Evolutionary conservation across 139 green algal species (phyloP).

Genomic region (Tetraselmis striata): DNA sequence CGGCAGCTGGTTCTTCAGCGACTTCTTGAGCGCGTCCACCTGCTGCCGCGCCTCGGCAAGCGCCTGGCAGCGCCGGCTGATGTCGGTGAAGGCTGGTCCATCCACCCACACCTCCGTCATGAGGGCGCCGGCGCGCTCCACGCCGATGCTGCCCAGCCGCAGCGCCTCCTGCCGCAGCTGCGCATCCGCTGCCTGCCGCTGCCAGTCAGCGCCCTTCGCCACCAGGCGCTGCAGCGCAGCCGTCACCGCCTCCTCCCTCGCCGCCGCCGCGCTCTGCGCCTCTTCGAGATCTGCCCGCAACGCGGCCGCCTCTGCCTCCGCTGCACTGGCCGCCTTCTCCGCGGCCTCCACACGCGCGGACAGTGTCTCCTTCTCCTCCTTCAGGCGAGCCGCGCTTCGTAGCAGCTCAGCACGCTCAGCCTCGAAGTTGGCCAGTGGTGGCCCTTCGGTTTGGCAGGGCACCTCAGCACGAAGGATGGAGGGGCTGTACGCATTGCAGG

Average conservation of each 20-base stretch:
- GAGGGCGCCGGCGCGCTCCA: conserved; percentile 25
- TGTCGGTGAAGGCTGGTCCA: conserved; percentile 56
- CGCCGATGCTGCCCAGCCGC: conserved; percentile 31
- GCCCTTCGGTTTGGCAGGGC: not conserved
- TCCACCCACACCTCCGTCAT: conserved; percentile 70
- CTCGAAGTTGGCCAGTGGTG: not conserved
- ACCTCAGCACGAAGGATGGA: not conserved
- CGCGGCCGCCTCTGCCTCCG: not conserved
- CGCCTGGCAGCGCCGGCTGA: conserved; percentile 25
- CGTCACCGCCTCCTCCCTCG: not conserved
- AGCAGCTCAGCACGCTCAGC: not conserved
- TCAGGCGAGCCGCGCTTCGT: not conserved
- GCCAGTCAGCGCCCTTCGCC: not conserved
- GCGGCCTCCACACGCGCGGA: not conserved
- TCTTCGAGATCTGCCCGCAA: not conserved
- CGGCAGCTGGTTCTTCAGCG: conserved; percentile 25
- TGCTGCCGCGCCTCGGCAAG: conserved; percentile 44
- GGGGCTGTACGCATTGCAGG: too few relatives aligned
- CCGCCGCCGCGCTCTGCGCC: not conserved
- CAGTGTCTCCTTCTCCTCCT: not conserved
- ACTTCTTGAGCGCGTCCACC: conserved; percentile 65
- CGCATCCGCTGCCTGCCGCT: too few relatives aligned
- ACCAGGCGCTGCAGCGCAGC: not conserved
- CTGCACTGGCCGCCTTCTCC: not conserved
- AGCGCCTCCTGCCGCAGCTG: conserved; percentile 18